Evolutionary conservation across 164 flowering plant genomes (phyloP).

Genomic region (Echeveria elegans): DNA sequence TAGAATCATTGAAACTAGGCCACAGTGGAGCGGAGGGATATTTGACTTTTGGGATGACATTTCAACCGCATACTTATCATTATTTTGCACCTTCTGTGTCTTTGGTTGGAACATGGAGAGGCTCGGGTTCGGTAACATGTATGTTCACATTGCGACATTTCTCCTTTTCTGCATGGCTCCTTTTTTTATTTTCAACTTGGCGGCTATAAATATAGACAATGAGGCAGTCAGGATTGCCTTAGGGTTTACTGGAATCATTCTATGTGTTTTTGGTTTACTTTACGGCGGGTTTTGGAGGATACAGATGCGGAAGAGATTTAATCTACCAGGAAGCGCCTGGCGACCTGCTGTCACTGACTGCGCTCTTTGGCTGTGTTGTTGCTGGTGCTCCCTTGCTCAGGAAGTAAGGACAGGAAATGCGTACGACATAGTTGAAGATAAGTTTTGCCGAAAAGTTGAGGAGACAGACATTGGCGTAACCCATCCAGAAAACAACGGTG

Average conservation of each 20-base stretch:
- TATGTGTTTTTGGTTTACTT: slow-evolving; percentile 74
- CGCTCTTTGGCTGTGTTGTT: slow-evolving; percentile 80
- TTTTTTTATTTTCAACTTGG: slow-evolving; percentile 76
- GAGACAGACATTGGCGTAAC: no score
- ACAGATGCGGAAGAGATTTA: slow-evolving; percentile 82
- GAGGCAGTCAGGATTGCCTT: slow-evolving; percentile 49
- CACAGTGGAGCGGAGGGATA: slow-evolving; percentile 79
- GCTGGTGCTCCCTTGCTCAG: slow-evolving; percentile 91
- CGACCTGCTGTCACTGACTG: slow-evolving; percentile 60
- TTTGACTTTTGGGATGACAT: slow-evolving; percentile 86
- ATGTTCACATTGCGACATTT: slow-evolving; percentile 87
- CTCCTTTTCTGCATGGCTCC: slow-evolving; percentile 79
- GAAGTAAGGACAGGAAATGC: slow-evolving; percentile 80
- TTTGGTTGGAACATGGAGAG: slow-evolving; percentile 99
- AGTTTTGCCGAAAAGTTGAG: slow-evolving; percentile 7
- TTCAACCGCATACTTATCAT: slow-evolving; percentile 64
- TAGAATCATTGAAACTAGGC: slow-evolving; percentile 34
- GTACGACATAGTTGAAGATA: slow-evolving; percentile 39
- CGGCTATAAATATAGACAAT: slow-evolving; percentile 65
- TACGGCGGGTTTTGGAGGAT: slow-evolving; percentile 99
- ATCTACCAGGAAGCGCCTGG: slow-evolving; percentile 58
- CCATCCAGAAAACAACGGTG: not conserved
- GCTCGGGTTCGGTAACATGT: slow-evolving; percentile 93
- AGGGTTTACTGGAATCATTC: slow-evolving; percentile 50
- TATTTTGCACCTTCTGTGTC: slow-evolving; percentile 81